These are phyloP conservation scores for Podospora fimiseda DNA, from an alignment of 495 filamentous ascomycete species.

Conservation along the genomic window DNA sequence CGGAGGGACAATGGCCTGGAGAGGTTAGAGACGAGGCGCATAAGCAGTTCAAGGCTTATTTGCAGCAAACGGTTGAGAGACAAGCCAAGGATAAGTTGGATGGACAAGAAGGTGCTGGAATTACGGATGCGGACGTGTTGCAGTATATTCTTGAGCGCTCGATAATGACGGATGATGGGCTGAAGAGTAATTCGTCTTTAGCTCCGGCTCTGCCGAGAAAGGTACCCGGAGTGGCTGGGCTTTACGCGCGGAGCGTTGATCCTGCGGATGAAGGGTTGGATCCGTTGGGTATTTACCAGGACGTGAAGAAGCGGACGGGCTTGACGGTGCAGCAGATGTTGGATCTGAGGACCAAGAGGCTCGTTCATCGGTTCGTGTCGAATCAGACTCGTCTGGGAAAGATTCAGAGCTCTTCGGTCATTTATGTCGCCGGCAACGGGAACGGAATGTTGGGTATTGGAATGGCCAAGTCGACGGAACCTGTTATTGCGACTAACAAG, in stretches of 20 bases:
- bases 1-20: constrained; percentile 25
- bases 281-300: constrained; percentile 35
- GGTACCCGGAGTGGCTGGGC: constrained; percentile 38
- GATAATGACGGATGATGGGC: constrained; percentile 29
- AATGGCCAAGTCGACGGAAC: constrained; percentile 77
- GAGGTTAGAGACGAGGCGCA: constrained; percentile 26
- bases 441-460: constrained; percentile 84
- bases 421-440: constrained; percentile 76
- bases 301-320: constrained; percentile 64
- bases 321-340: constrained; percentile 52
- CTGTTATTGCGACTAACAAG: constrained; percentile 54
- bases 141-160: constrained; percentile 39
- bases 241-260: constrained; percentile 43
- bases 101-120: constrained; percentile 40
- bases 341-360: constrained; percentile 50
- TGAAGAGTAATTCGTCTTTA: constrained; percentile 32
- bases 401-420: constrained; percentile 60
- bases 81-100: constrained; percentile 42
- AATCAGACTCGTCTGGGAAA: constrained; percentile 98
- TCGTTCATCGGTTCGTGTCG: constrained; percentile 66
- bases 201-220: constrained; percentile 38
- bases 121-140: constrained; percentile 36
- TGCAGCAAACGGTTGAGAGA: constrained; percentile 15
- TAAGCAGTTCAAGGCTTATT: constrained; percentile 26
- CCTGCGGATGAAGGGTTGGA: constrained; percentile 38